Percentiles rank a stretch among this genome's conserved stretches.
Evolutionary conservation across 176 grass and related monocot genomes (phyloP).

Genomic region (Lolium multiflorum): DNA sequence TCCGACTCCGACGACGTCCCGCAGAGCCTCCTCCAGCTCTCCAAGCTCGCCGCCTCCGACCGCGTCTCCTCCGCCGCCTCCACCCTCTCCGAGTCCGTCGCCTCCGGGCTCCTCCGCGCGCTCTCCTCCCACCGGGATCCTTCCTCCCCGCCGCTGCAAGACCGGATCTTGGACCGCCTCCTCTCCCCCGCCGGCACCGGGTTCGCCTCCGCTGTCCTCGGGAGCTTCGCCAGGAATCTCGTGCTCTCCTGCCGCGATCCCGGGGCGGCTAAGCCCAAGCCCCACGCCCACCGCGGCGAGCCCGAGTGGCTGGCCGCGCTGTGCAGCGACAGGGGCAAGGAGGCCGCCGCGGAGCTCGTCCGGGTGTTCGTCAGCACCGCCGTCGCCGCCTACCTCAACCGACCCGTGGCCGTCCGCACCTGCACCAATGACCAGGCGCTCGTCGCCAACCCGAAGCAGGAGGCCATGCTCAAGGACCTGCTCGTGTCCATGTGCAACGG

Average conservation of each 20-base stretch:
- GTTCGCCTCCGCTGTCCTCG: conserved; percentile 74
- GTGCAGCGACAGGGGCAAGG: conserved; percentile 65
- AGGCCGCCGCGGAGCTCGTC: conserved; percentile 69
- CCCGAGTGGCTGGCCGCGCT: conserved; percentile 66
- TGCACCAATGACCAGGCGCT: conserved; percentile 48
- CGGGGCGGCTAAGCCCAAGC: background rate
- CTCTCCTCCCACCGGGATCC: conserved; percentile 37
- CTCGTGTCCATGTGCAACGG: conserved; percentile 85
- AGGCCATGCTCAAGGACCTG: conserved; percentile 83
- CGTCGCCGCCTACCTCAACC: conserved; percentile 72
- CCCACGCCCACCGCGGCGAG: background rate
- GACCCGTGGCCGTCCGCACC: conserved; percentile 10
- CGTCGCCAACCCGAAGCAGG: conserved; percentile 62
- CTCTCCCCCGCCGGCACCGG: conserved; percentile 64
- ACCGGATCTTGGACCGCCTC: conserved; percentile 76
- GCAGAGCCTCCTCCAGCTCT: conserved; percentile 70
- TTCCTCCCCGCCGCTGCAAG: conserved; percentile 40
- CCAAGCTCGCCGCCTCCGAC: conserved; percentile 66
- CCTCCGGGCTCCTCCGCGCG: conserved; percentile 43
- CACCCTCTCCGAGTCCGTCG: conserved; percentile 43
- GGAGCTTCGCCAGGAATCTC: conserved; percentile 73
- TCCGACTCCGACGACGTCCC: conserved; percentile 79
- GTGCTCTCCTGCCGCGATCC: conserved; percentile 53
- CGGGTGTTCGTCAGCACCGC: conserved; percentile 76
- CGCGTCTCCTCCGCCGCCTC: conserved; percentile 39